Evolutionary conservation across 2,329 filamentous ascomycete genomes (phyloP), one percentile per base, ranked within the genome.

Genomic region (Penicillium concentricum): DNA sequence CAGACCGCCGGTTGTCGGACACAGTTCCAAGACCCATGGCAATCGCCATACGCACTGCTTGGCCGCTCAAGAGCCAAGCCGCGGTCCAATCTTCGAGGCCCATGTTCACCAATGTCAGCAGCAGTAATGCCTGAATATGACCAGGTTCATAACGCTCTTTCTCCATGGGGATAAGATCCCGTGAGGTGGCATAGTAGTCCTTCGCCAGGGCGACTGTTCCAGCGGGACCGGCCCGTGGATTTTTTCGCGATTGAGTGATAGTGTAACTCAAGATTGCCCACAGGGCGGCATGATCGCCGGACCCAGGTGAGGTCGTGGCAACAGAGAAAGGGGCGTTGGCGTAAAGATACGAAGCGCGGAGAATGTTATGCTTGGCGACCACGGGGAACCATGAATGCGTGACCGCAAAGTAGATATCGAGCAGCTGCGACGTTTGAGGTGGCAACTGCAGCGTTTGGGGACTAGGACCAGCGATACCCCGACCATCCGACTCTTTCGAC

Each of bases 331-430:
- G 77, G 10, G 75, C 64, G 9, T 76, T 72, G 44, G 79, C 78
- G 64, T 83, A 84, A 7, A 79, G 76, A 64, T 85, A 85, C n/a
- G 81, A 82, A 4, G 79, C 74, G 55, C 81, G 81, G 16, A 85
- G 71, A 9, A 84, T 76, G 54, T 81, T 79, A 60, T 84, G 81
- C 65, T 83, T 84, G 47, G 83, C 80, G 26, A 81, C 75, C n/a
- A 86, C 79, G 0, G 84, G 84, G 30, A 86, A 78, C 83, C 84
- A 86, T 26, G 78, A 79, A 61, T 86, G 82, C 0, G 81, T 84
- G 54, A 80, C 79, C 0, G 82, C 78, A 60, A 85, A 85, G 62
- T 85, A 86, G 12, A 80, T 74, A 63, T 85, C 82, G 35, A 86
- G 70, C 7, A 85, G 70, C 16, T 76, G 74, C 67, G 82, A 82